Evolutionary conservation across 306 rosid species (phyloP), one percentile per base, ranked within the genome.

Genomic region (Leucaena leucocephala): DNA sequence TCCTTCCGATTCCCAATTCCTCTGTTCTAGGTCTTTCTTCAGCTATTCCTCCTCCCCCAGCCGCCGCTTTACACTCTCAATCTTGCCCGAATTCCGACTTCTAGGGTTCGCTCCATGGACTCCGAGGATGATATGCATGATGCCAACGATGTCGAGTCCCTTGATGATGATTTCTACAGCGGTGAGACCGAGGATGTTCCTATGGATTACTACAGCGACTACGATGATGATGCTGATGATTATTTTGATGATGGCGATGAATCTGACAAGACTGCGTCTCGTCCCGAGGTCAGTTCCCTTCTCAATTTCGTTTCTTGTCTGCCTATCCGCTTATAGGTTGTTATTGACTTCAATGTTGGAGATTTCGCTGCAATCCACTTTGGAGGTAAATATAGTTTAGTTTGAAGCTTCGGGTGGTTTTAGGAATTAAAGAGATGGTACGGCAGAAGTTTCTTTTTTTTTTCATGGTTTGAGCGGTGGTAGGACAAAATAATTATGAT

Each of bases 41-140:
- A 19, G 45, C 39, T 59, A 2, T 44, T 63, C 44, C 33, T 22
- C 34, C 35, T 19, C 63, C 35, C 50, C 3, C 3, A 3, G 0
- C 71, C 48, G 27, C 73, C 27, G 46, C 64, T 11, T 17, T 52
- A 34, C 16, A 16, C 52, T 36, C 22, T 61, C n/a, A 61, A 13
- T 33, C 67, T 4, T 33, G 12, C 40, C 63, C 27, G 7, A 76
- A 16, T 71, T 73, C 27, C 11, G 35, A 8, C 7, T 76, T 21
- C 45, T 84, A 81, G 84, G 84, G 80, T 80, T 76, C 64, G 13
- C 21, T 46, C 71, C 6, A 93, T 94, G 98, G 97, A 94, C 45
- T 90, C 97, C 49, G 97, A 90, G 40, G 97, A 94, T 52, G 97
- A 94, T 85, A 89, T 91, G 93, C 98, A 87, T 77, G 97, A 91